Conservation (phyloP, 148 eudicot species). For the Amaranthus hypochondriacus region DNA sequence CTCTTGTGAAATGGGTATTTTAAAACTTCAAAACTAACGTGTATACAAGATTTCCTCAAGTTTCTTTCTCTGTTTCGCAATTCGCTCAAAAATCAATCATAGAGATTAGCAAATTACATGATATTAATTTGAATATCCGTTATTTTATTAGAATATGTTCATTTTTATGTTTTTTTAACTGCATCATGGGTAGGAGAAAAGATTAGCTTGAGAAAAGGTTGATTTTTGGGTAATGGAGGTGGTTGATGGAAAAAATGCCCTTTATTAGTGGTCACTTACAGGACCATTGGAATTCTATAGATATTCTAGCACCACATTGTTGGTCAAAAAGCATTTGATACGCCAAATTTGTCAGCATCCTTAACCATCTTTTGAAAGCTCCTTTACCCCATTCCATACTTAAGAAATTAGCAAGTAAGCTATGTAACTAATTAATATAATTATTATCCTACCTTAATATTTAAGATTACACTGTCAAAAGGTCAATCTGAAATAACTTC, state of each 20-base stretch:
- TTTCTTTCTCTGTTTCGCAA: background rate
- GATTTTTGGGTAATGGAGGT: background rate
- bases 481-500: no score
- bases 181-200: background rate
- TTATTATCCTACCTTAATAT: background rate
- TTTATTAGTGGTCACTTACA: background rate
- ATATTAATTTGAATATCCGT: no score
- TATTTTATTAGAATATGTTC: no score
- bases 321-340: slow-evolving; percentile 4
- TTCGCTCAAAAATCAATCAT: background rate
- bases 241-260: slow-evolving; percentile 3
- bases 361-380: background rate
- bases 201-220: background rate
- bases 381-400: background rate
- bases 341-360: background rate
- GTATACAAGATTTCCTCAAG: no score
- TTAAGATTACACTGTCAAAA: no score
- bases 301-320: background rate
- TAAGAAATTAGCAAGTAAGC: background rate
- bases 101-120: no score
- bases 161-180: background rate
- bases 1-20: slow-evolving; percentile 6
- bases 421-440: background rate
- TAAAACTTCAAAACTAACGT: background rate
- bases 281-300: background rate